Percentiles rank a stretch among this genome's conserved stretches.
Evolutionary conservation across 1,284 basidiomycete species (phyloP).

Genomic region (Ustilago sp.): DNA sequence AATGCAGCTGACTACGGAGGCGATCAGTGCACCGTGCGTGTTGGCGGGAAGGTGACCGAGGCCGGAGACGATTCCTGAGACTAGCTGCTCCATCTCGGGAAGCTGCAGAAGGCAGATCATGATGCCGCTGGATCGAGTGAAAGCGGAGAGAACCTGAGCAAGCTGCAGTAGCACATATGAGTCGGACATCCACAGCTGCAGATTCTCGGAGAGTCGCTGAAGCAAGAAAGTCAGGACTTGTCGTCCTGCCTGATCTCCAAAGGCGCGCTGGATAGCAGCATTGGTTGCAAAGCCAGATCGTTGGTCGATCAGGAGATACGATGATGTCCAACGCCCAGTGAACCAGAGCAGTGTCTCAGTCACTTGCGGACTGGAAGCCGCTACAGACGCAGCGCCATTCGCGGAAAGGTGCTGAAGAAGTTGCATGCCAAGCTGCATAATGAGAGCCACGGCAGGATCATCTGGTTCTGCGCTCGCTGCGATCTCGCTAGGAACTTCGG

Average conservation of each 20-base stretch:
- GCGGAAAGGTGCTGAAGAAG: slow-evolving; percentile 49
- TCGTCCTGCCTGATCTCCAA: slow-evolving; percentile 52
- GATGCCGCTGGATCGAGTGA: slow-evolving; percentile 55
- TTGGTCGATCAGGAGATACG: slow-evolving; percentile 53
- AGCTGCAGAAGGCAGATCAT: slow-evolving; percentile 57
- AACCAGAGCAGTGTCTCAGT: slow-evolving; percentile 62
- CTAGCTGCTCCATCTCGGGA: slow-evolving; percentile 53
- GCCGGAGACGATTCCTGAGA: slow-evolving; percentile 42
- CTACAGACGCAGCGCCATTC: slow-evolving; percentile 33
- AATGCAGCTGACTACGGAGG: slow-evolving; percentile 61
- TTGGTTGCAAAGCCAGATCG: slow-evolving; percentile 39
- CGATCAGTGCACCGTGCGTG: slow-evolving; percentile 58
- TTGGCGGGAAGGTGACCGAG: slow-evolving; percentile 58
- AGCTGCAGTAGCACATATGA: slow-evolving; percentile 60
- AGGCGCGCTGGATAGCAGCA: slow-evolving; percentile 35
- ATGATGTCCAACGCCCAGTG: slow-evolving; percentile 61
- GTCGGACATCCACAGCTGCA: slow-evolving; percentile 62
- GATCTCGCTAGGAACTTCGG: slow-evolving; percentile 48
- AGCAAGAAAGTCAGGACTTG: slow-evolving; percentile 58
- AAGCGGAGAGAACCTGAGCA: slow-evolving; percentile 54
- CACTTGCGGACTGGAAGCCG: slow-evolving; percentile 61
- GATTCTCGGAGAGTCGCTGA: slow-evolving; percentile 50
- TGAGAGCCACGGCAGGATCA: slow-evolving; percentile 39
- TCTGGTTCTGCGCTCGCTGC: slow-evolving; percentile 31
- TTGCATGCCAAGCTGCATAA: slow-evolving; percentile 52